A percentile compares a stretch with the other conserved stretches of the same genome.
phyloP scores from a whole-genome alignment of 306 rosid species.

The barrel medic (Medicago truncatula) region MtrunA17r5.0-ANR NC_053044.1:3223001-3223500 shows the following conservation, averaged over 20 bases:
- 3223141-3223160: neutral
- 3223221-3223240: neutral
- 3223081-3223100: no score
- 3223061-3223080: no score
- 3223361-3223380: slow-evolving; percentile 11
- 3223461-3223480: neutral
- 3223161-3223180: slow-evolving; percentile 6
- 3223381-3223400: slow-evolving; percentile 1
- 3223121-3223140: no score
- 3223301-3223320: slow-evolving; percentile 19
- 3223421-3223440: neutral
- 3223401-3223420: neutral
- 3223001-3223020: no score
- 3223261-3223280: slow-evolving; percentile 18
- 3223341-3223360: neutral
- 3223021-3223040: no score
- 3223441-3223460: neutral
- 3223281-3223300: slow-evolving; percentile 6
- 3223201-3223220: neutral
- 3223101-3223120: no score
- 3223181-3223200: neutral
- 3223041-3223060: no score
- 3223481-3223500: no score
- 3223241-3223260: neutral
- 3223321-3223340: neutral